A percentile compares a stretch with the other conserved stretches of the same genome.
Evolutionary conservation across 495 filamentous ascomycete species (phyloP).

Genomic region (Gamarada debralockiae): DNA sequence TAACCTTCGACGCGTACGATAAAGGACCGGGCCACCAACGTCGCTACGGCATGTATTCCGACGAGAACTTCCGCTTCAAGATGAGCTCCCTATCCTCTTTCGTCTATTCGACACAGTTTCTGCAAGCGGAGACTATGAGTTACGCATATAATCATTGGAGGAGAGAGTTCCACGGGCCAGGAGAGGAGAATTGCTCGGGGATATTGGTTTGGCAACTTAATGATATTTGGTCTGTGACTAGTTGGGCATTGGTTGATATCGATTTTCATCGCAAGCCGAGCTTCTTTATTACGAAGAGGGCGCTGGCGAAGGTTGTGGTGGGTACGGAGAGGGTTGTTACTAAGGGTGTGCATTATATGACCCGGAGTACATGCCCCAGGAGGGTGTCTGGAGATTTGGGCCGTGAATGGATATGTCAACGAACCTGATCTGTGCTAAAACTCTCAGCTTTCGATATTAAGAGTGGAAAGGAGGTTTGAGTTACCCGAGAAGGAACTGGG

Average conservation of each 20-base stretch:
- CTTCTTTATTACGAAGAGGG: conserved; percentile 72
- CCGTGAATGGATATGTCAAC: conserved; percentile 51
- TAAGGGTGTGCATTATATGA: conserved; percentile 36
- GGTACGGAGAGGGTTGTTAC: conserved; percentile 58
- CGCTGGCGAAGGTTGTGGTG: conserved; percentile 61
- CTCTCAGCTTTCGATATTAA: conserved; percentile 62
- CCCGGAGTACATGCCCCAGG: conserved; percentile 41
- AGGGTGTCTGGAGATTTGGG: conserved; percentile 67
- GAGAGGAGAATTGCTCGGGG: conserved; percentile 64
- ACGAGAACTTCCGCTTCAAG: conserved; percentile 63
- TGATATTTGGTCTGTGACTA: conserved; percentile 84
- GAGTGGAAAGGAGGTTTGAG: conserved; percentile 49
- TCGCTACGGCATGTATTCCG: conserved; percentile 68
- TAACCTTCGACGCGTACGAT: conserved; percentile 79
- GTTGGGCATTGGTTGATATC: conserved; percentile 77
- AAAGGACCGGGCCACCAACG: conserved; percentile 79
- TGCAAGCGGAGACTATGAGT: conserved; percentile 75
- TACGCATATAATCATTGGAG: conserved; percentile 76
- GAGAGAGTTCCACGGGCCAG: conserved; percentile 58
- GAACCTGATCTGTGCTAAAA: conserved; percentile 42
- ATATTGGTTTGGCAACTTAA: conserved; percentile 92
- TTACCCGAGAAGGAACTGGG: conserved; percentile 39
- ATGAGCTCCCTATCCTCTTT: conserved; percentile 47
- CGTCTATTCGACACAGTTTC: conserved; percentile 73
- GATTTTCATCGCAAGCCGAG: conserved; percentile 70